Percentiles rank a stretch among this genome's conserved stretches.
Conservation (phyloP, 1,139 yeast genomes). For the Scheffersomyces parashehatae region DNA sequence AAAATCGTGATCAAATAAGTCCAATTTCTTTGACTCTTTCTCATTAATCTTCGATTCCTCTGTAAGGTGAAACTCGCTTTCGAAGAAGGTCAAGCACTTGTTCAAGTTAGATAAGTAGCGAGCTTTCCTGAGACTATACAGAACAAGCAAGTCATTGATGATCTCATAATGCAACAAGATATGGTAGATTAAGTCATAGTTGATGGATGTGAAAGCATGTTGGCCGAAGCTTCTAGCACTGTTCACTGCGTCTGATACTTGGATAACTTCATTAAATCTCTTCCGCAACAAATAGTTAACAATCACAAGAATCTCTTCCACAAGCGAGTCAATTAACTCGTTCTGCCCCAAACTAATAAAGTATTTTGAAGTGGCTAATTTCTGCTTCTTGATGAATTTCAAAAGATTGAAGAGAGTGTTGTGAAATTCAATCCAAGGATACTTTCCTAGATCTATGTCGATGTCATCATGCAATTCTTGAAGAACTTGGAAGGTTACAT, state of each 20-base stretch:
- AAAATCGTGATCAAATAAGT: conserved; percentile 26
- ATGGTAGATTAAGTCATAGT: conserved; percentile 29
- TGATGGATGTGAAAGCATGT: conserved; percentile 17
- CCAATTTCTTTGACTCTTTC: conserved; percentile 12
- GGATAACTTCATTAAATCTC: conserved; percentile 15
- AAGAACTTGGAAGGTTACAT: conserved; percentile 24
- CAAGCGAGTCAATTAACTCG: conserved; percentile 16
- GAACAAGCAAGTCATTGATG: conserved; percentile 14
- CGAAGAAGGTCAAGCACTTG: conserved; percentile 23
- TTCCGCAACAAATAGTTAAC: conserved; percentile 19
- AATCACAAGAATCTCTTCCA: conserved; percentile 29
- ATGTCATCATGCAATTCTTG: conserved; percentile 8
- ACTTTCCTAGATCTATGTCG: conserved; percentile 12
- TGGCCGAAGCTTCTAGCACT: conserved; percentile 6
- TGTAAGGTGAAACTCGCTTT: conserved; percentile 16
- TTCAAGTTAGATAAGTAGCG: conserved; percentile 15
- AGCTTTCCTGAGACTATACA: conserved; percentile 5
- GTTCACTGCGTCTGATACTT: conserved; percentile 10
- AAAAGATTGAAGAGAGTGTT: conserved; percentile 27
- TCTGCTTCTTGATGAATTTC: conserved; percentile 26
- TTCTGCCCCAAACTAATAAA: conserved; percentile 12
- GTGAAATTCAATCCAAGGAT: conserved; percentile 32
- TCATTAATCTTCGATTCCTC: conserved; percentile 19
- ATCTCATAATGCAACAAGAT: conserved; percentile 33
- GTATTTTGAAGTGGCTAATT: conserved; percentile 17